These are phyloP conservation scores for Psilocybe subaeruginosa DNA, from an alignment of 768 basidiomycete species.

Conservation along the genomic window DNA sequence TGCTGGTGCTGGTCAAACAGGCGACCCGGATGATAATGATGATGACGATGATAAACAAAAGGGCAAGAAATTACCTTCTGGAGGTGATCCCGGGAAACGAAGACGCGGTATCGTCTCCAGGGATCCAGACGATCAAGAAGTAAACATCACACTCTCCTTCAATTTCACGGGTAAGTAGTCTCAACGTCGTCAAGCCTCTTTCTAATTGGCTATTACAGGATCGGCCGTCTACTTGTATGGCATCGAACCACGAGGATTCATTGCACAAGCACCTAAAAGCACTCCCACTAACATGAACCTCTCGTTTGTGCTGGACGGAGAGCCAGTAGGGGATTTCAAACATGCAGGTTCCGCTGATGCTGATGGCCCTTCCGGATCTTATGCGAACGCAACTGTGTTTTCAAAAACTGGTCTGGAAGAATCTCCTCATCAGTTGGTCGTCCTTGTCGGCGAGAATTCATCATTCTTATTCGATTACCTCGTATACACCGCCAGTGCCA, in stretches of 20 bases:
- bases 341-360: conserved; percentile 26
- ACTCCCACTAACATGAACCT: conserved; percentile 45
- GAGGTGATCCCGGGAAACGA: conserved; percentile 2
- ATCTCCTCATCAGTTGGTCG: conserved; percentile 42
- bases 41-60: not conserved
- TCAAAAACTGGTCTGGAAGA: conserved; percentile 34
- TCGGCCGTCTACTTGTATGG: conserved; percentile 51
- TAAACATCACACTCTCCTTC: conserved; percentile 38
- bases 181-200: not conserved
- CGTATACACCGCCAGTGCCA: conserved; percentile 34
- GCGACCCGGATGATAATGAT: not conserved
- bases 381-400: conserved; percentile 40
- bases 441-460: conserved; percentile 46
- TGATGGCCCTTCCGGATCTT: conserved; percentile 28
- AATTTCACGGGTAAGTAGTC: conserved; percentile 44
- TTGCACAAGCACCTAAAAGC: conserved; percentile 17
- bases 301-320: conserved; percentile 45
- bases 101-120: conserved; percentile 12
- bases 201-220: conserved; percentile 33
- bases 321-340: conserved; percentile 28
- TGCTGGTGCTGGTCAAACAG: not conserved
- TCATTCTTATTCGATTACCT: conserved; percentile 54
- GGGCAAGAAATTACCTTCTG: conserved; percentile 4
- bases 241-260: conserved; percentile 34
- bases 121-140: conserved; percentile 30